Conservation (phyloP, 192 early-diverging fungal genomes). For the Diversispora eburnea region DNA sequence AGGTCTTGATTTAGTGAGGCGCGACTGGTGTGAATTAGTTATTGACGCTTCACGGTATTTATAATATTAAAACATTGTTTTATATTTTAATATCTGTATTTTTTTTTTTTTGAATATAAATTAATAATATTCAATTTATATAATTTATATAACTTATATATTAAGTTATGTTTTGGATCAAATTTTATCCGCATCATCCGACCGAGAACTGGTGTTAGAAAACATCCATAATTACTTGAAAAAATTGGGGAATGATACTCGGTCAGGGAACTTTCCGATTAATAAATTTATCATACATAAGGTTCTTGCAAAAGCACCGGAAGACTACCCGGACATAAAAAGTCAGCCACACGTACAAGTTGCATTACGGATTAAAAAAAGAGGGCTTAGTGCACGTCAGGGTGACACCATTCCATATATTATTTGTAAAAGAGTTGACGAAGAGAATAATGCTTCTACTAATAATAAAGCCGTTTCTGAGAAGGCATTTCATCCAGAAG, state of each 20-base stretch:
- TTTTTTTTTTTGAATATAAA: slow-evolving; percentile 25
- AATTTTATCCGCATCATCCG: slow-evolving; percentile 47
- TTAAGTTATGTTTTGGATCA: slow-evolving; percentile 61
- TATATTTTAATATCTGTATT: slow-evolving; percentile 20
- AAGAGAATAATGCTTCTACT: slow-evolving; percentile 1
- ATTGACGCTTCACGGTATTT: slow-evolving; percentile 79
- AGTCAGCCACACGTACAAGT: slow-evolving; percentile 95
- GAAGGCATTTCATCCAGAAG: slow-evolving; percentile 82
- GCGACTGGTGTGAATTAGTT: slow-evolving; percentile 96
- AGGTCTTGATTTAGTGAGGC: slow-evolving; percentile 91
- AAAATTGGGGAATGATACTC: slow-evolving; percentile 66
- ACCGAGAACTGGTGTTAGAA: slow-evolving; percentile 69
- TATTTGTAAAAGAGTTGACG: slow-evolving; percentile 61
- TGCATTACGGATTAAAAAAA: slow-evolving; percentile 73
- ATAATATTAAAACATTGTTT: background rate
- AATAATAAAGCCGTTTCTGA: slow-evolving; percentile 56
- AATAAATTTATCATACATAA: slow-evolving; percentile 93
- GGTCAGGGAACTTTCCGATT: slow-evolving; percentile 62
- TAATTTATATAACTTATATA: too few species aligned
- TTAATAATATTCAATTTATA: too few species aligned
- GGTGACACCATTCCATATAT: slow-evolving; percentile 97
- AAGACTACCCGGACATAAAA: slow-evolving; percentile 84
- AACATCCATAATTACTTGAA: slow-evolving; percentile 75
- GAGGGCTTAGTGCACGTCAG: slow-evolving; percentile 58
- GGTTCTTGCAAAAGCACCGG: slow-evolving; percentile 86